These are phyloP conservation scores for Ustilago tritici DNA, from an alignment of 1,284 basidiomycete species.

Conservation along the genomic window DNA sequence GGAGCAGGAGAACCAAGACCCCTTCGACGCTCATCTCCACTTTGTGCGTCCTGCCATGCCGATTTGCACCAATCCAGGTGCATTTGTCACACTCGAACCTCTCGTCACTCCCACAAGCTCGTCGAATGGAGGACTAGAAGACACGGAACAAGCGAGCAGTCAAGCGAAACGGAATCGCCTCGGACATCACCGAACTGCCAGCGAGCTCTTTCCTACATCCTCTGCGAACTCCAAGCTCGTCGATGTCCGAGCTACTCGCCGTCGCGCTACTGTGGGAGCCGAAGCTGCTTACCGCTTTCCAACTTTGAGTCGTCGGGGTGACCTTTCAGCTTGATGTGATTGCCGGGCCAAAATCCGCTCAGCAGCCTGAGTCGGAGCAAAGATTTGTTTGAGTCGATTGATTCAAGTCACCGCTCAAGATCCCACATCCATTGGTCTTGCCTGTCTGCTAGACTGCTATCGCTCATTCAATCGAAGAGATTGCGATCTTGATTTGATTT, in stretches of 20 bases:
- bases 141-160: not conserved
- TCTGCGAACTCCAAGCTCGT: not conserved
- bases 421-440: not conserved
- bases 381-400: not conserved
- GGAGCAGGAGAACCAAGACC: slow-evolving; percentile 21
- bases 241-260: slow-evolving; percentile 22
- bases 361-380: not conserved
- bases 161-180: slow-evolving; percentile 28
- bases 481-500: slow-evolving; percentile 16
- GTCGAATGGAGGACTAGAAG: slow-evolving; percentile 4
- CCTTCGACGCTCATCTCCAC: slow-evolving; percentile 32
- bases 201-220: slow-evolving; percentile 18
- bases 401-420: slow-evolving; percentile 11
- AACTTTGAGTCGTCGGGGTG: slow-evolving; percentile 3
- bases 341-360: not conserved
- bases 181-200: slow-evolving; percentile 30
- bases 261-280: slow-evolving; percentile 37
- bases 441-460: slow-evolving; percentile 11
- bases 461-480: slow-evolving; percentile 20
- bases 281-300: slow-evolving; percentile 29
- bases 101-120: slow-evolving; percentile 4
- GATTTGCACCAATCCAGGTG: slow-evolving; percentile 34
- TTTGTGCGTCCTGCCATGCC: slow-evolving; percentile 42
- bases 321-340: slow-evolving; percentile 12
- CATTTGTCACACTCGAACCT: slow-evolving; percentile 26